Evolutionary conservation across 805 yeast species (phyloP).

Genomic region (Myxozyma melibiosi): DNA sequence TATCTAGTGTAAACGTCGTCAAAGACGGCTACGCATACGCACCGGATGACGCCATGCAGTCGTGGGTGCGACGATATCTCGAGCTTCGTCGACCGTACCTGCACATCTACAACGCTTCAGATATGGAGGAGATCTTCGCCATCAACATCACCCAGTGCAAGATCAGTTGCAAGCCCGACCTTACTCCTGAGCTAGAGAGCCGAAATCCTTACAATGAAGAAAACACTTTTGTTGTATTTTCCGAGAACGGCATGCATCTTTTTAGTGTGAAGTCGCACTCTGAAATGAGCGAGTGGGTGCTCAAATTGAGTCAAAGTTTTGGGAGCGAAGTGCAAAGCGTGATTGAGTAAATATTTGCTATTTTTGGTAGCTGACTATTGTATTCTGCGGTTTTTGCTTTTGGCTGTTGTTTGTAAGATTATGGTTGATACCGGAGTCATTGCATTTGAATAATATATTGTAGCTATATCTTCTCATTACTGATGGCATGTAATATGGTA

Average conservation of each 20-base stretch:
- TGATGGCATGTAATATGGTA: background rate
- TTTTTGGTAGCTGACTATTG: background rate
- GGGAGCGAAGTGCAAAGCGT: constrained; percentile 12
- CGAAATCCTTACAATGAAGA: constrained; percentile 2
- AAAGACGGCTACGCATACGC: constrained; percentile 20
- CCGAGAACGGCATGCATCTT: constrained; percentile 21
- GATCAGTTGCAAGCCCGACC: constrained; percentile 27
- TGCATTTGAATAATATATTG: too few relatives aligned
- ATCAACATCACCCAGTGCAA: constrained; percentile 27
- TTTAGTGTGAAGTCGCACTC: constrained; percentile 20
- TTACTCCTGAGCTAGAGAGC: constrained; percentile 13
- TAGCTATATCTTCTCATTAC: background rate
- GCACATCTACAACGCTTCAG: constrained; percentile 15
- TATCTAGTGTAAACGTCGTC: background rate
- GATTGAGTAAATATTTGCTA: background rate
- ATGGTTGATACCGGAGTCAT: background rate
- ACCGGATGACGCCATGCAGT: constrained; percentile 28
- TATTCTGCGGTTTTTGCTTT: background rate
- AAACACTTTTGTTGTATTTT: constrained; percentile 25
- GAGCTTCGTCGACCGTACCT: constrained; percentile 32
- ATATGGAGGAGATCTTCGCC: constrained; percentile 19
- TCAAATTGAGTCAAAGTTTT: constrained; percentile 14
- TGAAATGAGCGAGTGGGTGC: constrained; percentile 31
- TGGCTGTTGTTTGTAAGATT: background rate
- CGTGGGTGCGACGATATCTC: constrained; percentile 24